phyloP scores from a whole-genome alignment of 352 stramenopile genomes.

The Elongisporangium anandrum region DNA sequence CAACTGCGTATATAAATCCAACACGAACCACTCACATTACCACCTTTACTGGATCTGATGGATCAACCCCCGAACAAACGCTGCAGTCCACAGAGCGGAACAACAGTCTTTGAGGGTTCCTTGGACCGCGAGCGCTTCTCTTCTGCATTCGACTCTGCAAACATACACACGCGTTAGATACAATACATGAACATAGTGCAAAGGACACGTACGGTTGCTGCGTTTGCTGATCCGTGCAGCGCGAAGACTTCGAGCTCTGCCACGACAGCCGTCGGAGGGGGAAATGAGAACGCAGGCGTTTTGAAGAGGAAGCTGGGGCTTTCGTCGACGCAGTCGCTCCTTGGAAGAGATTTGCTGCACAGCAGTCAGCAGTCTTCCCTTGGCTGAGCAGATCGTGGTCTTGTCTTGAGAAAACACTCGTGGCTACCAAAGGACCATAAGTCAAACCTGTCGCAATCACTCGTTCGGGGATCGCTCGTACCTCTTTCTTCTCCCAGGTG shows the following conservation, averaged over 20 bases:
- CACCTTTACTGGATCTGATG: neutral
- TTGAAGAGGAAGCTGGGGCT: conserved; percentile 2
- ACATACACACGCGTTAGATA: too few species aligned
- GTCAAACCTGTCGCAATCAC: too few species aligned
- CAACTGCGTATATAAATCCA: neutral
- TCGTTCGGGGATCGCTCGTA: too few species aligned
- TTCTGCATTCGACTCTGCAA: neutral
- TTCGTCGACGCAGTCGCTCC: neutral
- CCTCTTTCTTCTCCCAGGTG: neutral
- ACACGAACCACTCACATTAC: neutral
- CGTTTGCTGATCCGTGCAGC: neutral
- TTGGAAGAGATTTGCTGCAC: neutral
- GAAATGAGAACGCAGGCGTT: conserved; percentile 22
- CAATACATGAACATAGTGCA: too few species aligned
- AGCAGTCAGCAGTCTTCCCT: neutral
- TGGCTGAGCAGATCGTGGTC: neutral
- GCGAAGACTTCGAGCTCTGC: neutral
- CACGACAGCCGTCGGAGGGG: conserved; percentile 4
- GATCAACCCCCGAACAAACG: conserved; percentile 38
- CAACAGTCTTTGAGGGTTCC: neutral
- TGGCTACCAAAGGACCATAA: too few species aligned
- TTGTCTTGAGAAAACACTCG: neutral
- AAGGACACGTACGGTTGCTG: neutral
- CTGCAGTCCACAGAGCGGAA: conserved; percentile 33
- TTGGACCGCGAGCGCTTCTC: neutral